Evolutionary conservation across 2,329 filamentous ascomycete genomes (phyloP), one percentile per base, ranked within the genome.

Genomic region (Colletotrichum tropicicola): DNA sequence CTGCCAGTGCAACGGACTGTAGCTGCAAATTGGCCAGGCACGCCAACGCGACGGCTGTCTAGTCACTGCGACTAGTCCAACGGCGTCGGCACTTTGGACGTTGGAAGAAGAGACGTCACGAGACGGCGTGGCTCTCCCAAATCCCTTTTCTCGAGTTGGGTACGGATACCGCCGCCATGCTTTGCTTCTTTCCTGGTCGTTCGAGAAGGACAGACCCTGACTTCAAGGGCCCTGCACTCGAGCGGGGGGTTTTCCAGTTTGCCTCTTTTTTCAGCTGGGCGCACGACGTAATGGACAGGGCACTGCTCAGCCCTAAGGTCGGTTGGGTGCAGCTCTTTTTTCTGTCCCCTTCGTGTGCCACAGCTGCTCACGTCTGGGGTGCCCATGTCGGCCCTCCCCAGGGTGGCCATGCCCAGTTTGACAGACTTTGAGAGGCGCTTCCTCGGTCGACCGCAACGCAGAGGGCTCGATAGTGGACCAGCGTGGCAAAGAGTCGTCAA

Each of bases 231-330:
- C 47, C 45, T 62, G 51, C 37, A 45, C 13, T 39, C 12, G 12
- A 45, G 45, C 17, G 35, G 52, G 37, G 58, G 59, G 30, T 12
- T 27, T 19, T 30, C 39, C n/a, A 25, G 15, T 32, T 64, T 35
- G 44, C 51, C 39, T 58, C 41, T 21, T 35, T 52, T 44, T 28
- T 37, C 52, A 64, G 52, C 59, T 52, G 49, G 17, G 30, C 23
- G 39, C 41, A 30, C 47, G 37, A 66, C 45, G 45, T 47, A 64
- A 43, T 47, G n/a, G 21, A 44, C 52, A 48, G 30, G 45, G 63
- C 39, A 44, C 13, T 41, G 25, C 45, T 66, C 63, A 66, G 59
- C 63, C 63, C 63, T 66, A 64, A 64, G 25, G 15, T 45, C 39
- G 59, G 45, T 32, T 48, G 19, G 32, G 13, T 57, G 25, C n/a